These are phyloP conservation scores for Teunomyces cretensis DNA, from an alignment of 805 yeast genomes.

Conservation along the genomic window DNA sequence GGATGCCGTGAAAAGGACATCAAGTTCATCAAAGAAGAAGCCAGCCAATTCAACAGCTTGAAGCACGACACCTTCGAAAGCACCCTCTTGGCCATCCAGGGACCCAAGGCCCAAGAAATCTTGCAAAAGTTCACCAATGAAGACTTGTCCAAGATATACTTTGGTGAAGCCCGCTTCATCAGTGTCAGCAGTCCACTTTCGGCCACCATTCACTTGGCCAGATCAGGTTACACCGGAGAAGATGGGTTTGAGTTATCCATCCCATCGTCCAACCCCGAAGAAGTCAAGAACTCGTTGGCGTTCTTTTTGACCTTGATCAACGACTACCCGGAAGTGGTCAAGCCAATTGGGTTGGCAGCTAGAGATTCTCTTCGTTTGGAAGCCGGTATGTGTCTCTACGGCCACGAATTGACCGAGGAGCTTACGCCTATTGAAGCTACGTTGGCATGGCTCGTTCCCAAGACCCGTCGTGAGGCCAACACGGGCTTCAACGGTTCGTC, in stretches of 20 bases:
- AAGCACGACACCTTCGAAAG: constrained; percentile 56
- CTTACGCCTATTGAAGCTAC: constrained; percentile 89
- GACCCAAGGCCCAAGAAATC: constrained; percentile 76
- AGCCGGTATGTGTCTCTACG: constrained; percentile 98
- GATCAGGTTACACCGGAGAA: constrained; percentile 98
- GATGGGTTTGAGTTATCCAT: constrained; percentile 95
- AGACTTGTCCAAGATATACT: constrained; percentile 61
- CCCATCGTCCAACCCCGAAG: constrained; percentile 44
- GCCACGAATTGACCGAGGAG: constrained; percentile 79
- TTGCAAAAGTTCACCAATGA: constrained; percentile 62
- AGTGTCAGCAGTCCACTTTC: background rate
- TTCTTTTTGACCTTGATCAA: constrained; percentile 62
- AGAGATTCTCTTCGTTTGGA: constrained; percentile 93
- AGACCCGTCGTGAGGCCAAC: constrained; percentile 58
- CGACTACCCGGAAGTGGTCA: constrained; percentile 53
- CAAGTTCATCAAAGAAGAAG: constrained; percentile 57
- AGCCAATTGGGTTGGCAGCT: constrained; percentile 96
- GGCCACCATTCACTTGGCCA: constrained; percentile 64
- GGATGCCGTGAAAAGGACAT: constrained; percentile 87
- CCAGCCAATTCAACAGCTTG: constrained; percentile 37
- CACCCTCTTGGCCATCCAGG: constrained; percentile 87
- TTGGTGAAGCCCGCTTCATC: constrained; percentile 63
- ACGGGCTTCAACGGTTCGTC: constrained; percentile 74
- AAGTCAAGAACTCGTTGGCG: constrained; percentile 47
- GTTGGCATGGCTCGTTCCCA: constrained; percentile 86